Base-by-base conservation (phyloP, 495 filamentous ascomycete genomes). In the Penicillium samsonianum region DNA sequence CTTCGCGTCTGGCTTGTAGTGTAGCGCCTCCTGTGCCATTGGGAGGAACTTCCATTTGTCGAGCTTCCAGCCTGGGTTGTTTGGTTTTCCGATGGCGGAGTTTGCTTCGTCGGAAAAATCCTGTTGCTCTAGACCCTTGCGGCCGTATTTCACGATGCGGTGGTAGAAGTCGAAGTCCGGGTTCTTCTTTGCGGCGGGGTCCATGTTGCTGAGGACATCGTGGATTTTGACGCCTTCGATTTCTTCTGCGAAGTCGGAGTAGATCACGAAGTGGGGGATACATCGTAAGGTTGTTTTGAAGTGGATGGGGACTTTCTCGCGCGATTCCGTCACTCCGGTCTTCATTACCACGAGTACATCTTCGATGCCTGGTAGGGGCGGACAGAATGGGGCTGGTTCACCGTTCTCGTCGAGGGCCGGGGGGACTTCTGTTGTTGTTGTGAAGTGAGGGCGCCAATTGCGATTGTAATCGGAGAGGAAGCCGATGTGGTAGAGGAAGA, bases 21-120 rank as follows among this genome's bases (percentile, higher is more conserved):
- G 59, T 42, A 78, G 72, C 2, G 81, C 73, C 56, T 78, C 70
- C 54, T 78, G 72, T 4, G 80, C 70, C 79, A 84, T 84, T 14
- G 81, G 81, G 14, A 85, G 60, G 58, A 81, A 80, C 65, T 84
- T 85, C 80, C 80, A 85, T 60, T 84, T 83, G 57, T 85, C 82
- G 17, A 85, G 72, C 33, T 80, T 80, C 81, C 81, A 84, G 23
- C 78, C 77, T 0, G 77, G 75, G 55, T 79, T 79, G 28, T 78
- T 77, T 2, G 76, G 75, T 54, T 77, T 78, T 7, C 76, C 76
- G 22, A 77, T 70, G 30, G 69, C 70, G n/a, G 75, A 75, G 46
- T 79, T 79, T 22, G 69, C 75, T 46, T 76, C 76, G 59, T 78
- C 71, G 16, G 71, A 69, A 52, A 75, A 72, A 35, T 80, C 75